Evolutionary conservation across 2,329 filamentous ascomycete species (phyloP), one percentile per base, ranked within the genome.

Genomic region (Penicillium frequentans): DNA sequence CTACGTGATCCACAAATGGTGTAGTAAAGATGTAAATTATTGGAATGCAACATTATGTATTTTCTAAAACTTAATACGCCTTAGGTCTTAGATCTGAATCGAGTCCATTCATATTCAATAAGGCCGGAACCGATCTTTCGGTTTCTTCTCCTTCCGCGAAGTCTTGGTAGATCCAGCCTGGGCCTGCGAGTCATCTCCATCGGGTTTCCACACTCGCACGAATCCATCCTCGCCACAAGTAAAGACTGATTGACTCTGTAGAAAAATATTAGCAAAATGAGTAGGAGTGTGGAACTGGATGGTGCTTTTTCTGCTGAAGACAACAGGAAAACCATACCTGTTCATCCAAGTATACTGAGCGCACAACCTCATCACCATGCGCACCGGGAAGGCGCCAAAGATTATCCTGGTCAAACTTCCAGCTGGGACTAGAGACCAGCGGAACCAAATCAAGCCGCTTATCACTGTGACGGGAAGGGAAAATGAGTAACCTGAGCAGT

Each of bases 321-420:
- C 7, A 11, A 21, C 3, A 19, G n/a, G 27, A 13, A 21, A 47
- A 29, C 69, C 68, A 48, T 69, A 80, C 78, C 69, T 73, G 64
- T 31, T 77, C 73, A 60, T 79, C 76, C n/a, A 79, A 58, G 64
- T 72, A 75, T 8, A 80, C 68, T 0, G 79, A 77, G 43, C 79
- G 76, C 13, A 81, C 76, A 39, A 81, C 69, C 55, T 81, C 79
- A 54, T 77, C 77, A 5, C 78, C 77, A 64, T 81, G 79, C n/a
- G 75, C 77, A 42, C 73, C 75, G n/a, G 76, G 72, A 37, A 79
- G 66, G 26, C 72, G 73, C 70, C 79, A 75, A 23, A 73, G 63
- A 48, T 73, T 75, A 37, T 70, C 66, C 48, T 70, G 67, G 62
- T 77, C 73, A 47, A 79, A 72, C 33, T 69, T 68, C 72, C 78